Percentiles rank a stretch among this genome's conserved stretches.
phyloP scores from a whole-genome alignment of 2,329 filamentous ascomycete genomes.

The Blumeriella jaapii region DNA sequence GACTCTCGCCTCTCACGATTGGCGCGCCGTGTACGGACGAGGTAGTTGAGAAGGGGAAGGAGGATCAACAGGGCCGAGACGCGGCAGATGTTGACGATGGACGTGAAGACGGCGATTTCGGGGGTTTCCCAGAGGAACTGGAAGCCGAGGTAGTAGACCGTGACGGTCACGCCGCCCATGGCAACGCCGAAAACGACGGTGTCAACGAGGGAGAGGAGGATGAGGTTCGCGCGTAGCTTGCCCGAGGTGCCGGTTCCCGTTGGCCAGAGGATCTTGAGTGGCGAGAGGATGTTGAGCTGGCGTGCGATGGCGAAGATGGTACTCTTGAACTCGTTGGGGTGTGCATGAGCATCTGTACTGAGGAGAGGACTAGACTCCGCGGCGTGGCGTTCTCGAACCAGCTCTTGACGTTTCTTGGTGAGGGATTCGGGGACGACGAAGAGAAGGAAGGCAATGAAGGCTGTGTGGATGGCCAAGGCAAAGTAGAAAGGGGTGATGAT shows the following conservation, averaged over 20 bases:
- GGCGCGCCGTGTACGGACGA: conserved; percentile 44
- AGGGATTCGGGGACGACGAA: conserved; percentile 77
- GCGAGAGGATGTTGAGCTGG: conserved; percentile 57
- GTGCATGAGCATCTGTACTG: conserved; percentile 20
- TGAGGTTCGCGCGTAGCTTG: conserved; percentile 64
- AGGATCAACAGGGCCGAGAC: conserved; percentile 64
- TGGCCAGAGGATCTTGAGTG: conserved; percentile 69
- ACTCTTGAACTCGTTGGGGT: conserved; percentile 8
- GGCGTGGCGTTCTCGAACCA: conserved; percentile 57
- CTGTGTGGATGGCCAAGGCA: conserved; percentile 56
- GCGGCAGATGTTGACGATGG: conserved; percentile 61
- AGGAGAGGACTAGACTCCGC: conserved; percentile 24
- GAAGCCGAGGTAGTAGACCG: conserved; percentile 72
- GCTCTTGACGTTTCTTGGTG: conserved; percentile 56
- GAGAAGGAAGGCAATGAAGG: conserved; percentile 62
- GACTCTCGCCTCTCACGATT: conserved; percentile 42
- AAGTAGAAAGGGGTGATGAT: conserved; percentile 79
- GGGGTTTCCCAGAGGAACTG: conserved; percentile 74
- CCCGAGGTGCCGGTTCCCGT: conserved; percentile 49
- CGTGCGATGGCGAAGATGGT: conserved; percentile 23
- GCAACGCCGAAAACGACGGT: conserved; percentile 70
- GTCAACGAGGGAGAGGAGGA: conserved; percentile 70
- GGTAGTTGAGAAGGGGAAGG: conserved; percentile 65
- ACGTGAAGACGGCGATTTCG: conserved; percentile 72
- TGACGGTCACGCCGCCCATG: conserved; percentile 70